Evolutionary conservation across 768 basidiomycete genomes (phyloP).

Genomic region (Albatrellus ellisii): DNA sequence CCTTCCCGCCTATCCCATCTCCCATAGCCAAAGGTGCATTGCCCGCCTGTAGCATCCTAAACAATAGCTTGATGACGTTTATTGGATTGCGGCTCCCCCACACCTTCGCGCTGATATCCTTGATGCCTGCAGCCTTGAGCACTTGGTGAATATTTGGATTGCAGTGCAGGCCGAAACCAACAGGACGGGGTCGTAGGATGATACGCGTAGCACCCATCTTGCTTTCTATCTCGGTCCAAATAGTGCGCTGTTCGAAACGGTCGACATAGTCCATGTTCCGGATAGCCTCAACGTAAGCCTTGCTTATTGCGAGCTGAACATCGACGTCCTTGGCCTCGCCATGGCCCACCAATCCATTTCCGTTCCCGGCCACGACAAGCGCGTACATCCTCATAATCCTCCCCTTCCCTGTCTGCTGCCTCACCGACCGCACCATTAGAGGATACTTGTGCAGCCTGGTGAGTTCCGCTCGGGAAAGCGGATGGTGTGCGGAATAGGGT

Average conservation of each 20-base stretch:
- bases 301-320: slow-evolving; percentile 33
- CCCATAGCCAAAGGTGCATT: slow-evolving; percentile 74
- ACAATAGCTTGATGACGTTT: slow-evolving; percentile 75
- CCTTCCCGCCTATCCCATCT: slow-evolving; percentile 64
- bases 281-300: slow-evolving; percentile 58
- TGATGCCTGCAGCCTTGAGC: slow-evolving; percentile 87
- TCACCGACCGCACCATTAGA: slow-evolving; percentile 42
- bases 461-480: slow-evolving; percentile 16
- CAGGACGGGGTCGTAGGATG: slow-evolving; percentile 66
- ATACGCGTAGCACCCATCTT: slow-evolving; percentile 82
- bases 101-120: slow-evolving; percentile 90
- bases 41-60: slow-evolving; percentile 77
- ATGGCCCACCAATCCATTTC: slow-evolving; percentile 69
- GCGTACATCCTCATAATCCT: slow-evolving; percentile 55
- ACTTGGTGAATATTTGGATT: slow-evolving; percentile 85
- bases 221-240: slow-evolving; percentile 78
- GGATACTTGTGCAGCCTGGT: slow-evolving; percentile 27
- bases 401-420: slow-evolving; percentile 90
- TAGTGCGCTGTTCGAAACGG: slow-evolving; percentile 89
- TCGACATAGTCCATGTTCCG: slow-evolving; percentile 87
- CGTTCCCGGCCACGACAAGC: slow-evolving; percentile 70
- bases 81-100: slow-evolving; percentile 84
- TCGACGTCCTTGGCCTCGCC: slow-evolving; percentile 73
- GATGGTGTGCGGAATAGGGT: slow-evolving; percentile 23
- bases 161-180: slow-evolving; percentile 87